Conservation (phyloP, 805 yeast species). For the Myxozyma lipomycoides region DNA sequence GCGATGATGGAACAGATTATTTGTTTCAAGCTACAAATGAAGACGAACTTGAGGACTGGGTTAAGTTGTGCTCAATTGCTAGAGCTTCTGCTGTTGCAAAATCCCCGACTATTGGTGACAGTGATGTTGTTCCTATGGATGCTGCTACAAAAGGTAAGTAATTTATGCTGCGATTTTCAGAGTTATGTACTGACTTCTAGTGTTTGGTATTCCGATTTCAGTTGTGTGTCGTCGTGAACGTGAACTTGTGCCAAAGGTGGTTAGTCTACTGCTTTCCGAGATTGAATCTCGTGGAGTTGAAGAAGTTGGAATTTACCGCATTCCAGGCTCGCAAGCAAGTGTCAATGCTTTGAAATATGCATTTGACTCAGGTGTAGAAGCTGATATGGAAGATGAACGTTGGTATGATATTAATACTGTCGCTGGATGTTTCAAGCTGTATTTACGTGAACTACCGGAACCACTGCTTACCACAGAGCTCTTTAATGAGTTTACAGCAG, state of each 20-base stretch:
- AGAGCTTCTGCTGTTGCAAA: conserved; percentile 30
- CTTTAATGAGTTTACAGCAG: conserved; percentile 59
- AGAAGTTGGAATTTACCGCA: conserved; percentile 85
- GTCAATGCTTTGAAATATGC: conserved; percentile 52
- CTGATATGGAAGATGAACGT: conserved; percentile 49
- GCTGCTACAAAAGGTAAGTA: conserved; percentile 6
- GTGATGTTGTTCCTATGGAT: neutral
- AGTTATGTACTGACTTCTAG: conserved; percentile 32
- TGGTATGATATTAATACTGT: conserved; percentile 80
- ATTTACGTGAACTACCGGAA: conserved; percentile 81
- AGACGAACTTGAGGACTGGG: conserved; percentile 71
- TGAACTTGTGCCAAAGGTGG: conserved; percentile 57
- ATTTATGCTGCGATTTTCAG: neutral
- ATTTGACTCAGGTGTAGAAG: conserved; percentile 49
- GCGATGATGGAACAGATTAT: conserved; percentile 50
- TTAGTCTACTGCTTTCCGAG: conserved; percentile 62
- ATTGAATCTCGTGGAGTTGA: conserved; percentile 79
- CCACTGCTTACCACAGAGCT: conserved; percentile 70
- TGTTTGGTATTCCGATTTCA: conserved; percentile 83
- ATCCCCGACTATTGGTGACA: conserved; percentile 6
- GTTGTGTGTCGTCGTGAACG: conserved; percentile 72
- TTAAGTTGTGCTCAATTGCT: conserved; percentile 38
- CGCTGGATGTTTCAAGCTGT: conserved; percentile 79
- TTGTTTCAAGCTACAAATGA: conserved; percentile 64
- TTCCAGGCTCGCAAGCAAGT: conserved; percentile 59